Evolutionary conservation across 768 basidiomycete genomes (phyloP).

Genomic region (Thelephora ganbajun): DNA sequence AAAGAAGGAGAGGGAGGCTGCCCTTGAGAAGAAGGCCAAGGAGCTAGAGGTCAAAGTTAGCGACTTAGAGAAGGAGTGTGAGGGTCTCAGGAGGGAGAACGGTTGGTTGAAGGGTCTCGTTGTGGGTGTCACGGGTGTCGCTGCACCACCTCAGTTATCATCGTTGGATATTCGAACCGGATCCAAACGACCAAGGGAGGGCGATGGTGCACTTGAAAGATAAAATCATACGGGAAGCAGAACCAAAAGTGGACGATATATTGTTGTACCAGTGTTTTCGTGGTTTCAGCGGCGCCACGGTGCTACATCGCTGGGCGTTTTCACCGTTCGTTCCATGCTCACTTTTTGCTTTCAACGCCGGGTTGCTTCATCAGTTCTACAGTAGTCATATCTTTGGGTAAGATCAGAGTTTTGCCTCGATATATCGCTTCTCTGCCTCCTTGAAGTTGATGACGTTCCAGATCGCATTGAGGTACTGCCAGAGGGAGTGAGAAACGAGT

Average conservation of each 20-base stretch:
- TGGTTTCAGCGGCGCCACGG: neutral
- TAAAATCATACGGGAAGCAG: neutral
- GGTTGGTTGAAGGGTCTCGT: constrained; percentile 87
- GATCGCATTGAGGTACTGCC: constrained; percentile 83
- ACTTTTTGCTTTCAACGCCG: neutral
- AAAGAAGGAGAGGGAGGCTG: constrained; percentile 92
- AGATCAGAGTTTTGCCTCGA: constrained; percentile 16
- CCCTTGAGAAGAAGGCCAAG: constrained; percentile 73
- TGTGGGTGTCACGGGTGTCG: constrained; percentile 73
- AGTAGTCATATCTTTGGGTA: neutral
- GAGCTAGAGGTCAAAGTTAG: constrained; percentile 68
- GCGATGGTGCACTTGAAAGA: neutral
- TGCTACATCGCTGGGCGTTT: neutral
- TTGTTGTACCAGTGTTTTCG: neutral
- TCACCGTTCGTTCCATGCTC: neutral
- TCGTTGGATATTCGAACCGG: constrained; percentile 5
- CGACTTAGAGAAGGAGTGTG: constrained; percentile 85
- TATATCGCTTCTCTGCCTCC: constrained; percentile 60
- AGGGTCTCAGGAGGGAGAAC: constrained; percentile 77
- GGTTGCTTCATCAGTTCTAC: neutral
- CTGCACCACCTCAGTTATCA: constrained; percentile 19
- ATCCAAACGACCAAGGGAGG: constrained; percentile 10
- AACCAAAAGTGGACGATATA: neutral
- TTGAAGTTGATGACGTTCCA: constrained; percentile 96
- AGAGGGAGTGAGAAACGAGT: neutral